Conservation (phyloP, 495 filamentous ascomycete species). For the Aspergillus ostianus region DNA sequence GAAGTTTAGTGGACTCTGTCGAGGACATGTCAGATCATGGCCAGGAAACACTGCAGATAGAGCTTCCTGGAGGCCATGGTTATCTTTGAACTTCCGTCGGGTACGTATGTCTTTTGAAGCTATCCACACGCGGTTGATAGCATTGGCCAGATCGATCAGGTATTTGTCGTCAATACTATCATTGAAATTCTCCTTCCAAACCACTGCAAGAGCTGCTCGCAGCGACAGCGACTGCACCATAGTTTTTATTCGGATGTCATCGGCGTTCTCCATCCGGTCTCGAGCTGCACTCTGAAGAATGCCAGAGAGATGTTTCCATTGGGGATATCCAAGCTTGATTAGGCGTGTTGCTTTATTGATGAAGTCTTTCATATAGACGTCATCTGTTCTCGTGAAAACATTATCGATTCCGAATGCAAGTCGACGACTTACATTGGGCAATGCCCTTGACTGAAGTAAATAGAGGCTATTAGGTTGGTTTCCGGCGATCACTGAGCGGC, state of each 20-base stretch:
- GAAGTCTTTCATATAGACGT: slow-evolving; percentile 38
- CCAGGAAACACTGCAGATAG: slow-evolving; percentile 19
- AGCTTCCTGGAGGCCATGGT: slow-evolving; percentile 10
- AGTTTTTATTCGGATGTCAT: slow-evolving; percentile 19
- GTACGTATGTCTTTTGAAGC: not conserved
- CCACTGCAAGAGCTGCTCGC: slow-evolving; percentile 35
- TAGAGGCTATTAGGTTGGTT: not conserved
- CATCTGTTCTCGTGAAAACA: slow-evolving; percentile 56
- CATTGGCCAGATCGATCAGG: slow-evolving; percentile 24
- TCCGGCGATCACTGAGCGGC: not conserved
- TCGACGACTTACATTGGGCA: slow-evolving; percentile 50
- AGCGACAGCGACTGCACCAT: slow-evolving; percentile 49
- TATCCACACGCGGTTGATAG: slow-evolving; percentile 47
- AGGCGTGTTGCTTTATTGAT: slow-evolving; percentile 22
- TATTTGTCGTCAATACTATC: not conserved
- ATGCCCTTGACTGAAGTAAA: slow-evolving; percentile 32
- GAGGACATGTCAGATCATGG: slow-evolving; percentile 17
- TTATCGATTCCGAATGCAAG: slow-evolving; percentile 59
- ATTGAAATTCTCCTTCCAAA: slow-evolving; percentile 29
- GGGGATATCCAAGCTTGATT: slow-evolving; percentile 23
- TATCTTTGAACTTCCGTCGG: slow-evolving; percentile 1
- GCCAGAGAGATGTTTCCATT: slow-evolving; percentile 33
- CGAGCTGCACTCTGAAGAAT: slow-evolving; percentile 1
- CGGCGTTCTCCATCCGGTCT: not conserved
- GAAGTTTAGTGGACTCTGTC: slow-evolving; percentile 52